Base-by-base conservation (phyloP, 768 basidiomycete genomes). In the Termitomyces eurrhizus region DNA sequence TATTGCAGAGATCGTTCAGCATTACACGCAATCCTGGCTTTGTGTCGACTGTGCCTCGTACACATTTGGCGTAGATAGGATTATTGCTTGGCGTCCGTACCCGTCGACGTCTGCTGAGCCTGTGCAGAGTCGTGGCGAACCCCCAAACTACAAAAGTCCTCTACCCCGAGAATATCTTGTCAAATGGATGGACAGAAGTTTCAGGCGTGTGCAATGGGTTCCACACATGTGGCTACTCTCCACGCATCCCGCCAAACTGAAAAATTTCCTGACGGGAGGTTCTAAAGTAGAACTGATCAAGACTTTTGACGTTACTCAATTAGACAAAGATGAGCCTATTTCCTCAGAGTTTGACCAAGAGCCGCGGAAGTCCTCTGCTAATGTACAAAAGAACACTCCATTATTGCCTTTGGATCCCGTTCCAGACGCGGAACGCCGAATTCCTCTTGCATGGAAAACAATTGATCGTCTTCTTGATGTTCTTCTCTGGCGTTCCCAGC, bases 121-220 rank as follows among this genome's bases (percentile, higher is more conserved):
- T 2, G 61, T 74, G 29, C 73, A 66, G 33, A 67, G 74, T 7
- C 53, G 65, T 7, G 77, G 76, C 52, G 74, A 80, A 56, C 66
- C 74, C 2, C 77, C 82, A 0, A 74, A 84, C 63, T 78, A 78
- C 70, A 94, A 87, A 70, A 70, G 76, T 29, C 66, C 75, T 37
- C 78, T 95, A 16, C 92, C 92, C n/a, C 77, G 95, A 48, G 93
- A 96, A 72, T 98, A 98, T 70, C 84, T 98, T 13, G 85, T 98
- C 58, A 98, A 98, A 71, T 98, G 94, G 93, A 72, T 73, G 9
- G 85, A 80, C 44, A 76, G 89, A 49, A 92, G 93, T 64, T 98
- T 91, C 72, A 78, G 90, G 56, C 83, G 89, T 46, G 75, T 83
- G 12, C 82, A 89, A 70, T 98, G 95, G 95, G 93, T 97, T 2